A percentile compares a stretch with the other conserved stretches of the same genome.
These are phyloP conservation scores for Pythium grandisporangium DNA, from an alignment of 352 stramenopile species.

Conservation along the genomic window DNA sequence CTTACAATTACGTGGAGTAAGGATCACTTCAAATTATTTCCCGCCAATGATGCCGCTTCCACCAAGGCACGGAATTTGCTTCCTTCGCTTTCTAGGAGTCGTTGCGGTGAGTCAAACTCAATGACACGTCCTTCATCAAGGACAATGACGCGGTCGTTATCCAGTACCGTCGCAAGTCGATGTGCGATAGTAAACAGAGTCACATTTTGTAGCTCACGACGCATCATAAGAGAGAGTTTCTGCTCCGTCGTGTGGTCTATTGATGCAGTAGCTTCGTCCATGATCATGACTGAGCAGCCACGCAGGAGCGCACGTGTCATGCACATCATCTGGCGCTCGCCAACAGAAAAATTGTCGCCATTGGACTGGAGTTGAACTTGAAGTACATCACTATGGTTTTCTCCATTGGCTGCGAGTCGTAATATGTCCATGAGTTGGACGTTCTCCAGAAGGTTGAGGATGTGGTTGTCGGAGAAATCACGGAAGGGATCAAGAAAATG, in stretches of 20 bases:
- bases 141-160: conserved; percentile 86
- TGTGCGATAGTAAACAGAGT: conserved; percentile 93
- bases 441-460: too few species aligned
- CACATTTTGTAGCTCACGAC: conserved; percentile 71
- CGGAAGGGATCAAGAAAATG: conserved; percentile 87
- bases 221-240: conserved; percentile 58
- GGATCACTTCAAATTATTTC: too few species aligned
- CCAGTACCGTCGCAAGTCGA: conserved; percentile 87
- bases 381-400: too few species aligned
- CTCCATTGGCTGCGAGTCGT: too few species aligned
- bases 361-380: too few species aligned
- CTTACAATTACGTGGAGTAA: too few species aligned
- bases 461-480: conserved; percentile 50
- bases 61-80: conserved; percentile 11
- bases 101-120: conserved; percentile 75
- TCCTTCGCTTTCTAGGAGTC: not conserved
- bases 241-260: conserved; percentile 52
- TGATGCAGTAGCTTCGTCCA: conserved; percentile 90
- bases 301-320: conserved; percentile 84
- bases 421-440: too few species aligned
- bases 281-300: conserved; percentile 77
- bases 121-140: conserved; percentile 72
- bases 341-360: too few species aligned
- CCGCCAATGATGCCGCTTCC: not conserved
- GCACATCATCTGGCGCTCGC: conserved; percentile 88